These are phyloP conservation scores for Davidsoniella neocaledoniae DNA, from an alignment of 2,329 filamentous ascomycete species.

Conservation along the genomic window DNA sequence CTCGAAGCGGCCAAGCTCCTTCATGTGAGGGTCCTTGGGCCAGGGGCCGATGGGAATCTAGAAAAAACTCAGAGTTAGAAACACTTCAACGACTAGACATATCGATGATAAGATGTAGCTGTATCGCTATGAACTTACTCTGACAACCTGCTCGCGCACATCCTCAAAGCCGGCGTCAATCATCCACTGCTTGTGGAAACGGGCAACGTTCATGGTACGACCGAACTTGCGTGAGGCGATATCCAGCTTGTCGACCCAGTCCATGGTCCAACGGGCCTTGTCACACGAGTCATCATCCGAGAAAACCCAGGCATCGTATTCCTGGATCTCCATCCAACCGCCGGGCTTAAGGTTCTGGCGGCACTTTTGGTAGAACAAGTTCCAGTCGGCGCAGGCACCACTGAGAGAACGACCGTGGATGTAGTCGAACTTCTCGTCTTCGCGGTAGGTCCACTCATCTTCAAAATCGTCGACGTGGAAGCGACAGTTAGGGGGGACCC, in stretches of 20 bases:
- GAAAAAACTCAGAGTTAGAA: neutral
- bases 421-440: slow-evolving; percentile 23
- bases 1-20: slow-evolving; percentile 23
- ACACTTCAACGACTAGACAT: neutral
- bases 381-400: slow-evolving; percentile 20
- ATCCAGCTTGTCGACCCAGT: slow-evolving; percentile 23
- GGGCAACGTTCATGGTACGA: slow-evolving; percentile 24
- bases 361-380: slow-evolving; percentile 19
- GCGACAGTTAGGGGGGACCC: slow-evolving; percentile 43
- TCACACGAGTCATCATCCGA: slow-evolving; percentile 24
- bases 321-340: slow-evolving; percentile 24
- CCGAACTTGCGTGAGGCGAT: slow-evolving; percentile 22
- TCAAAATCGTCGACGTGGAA: slow-evolving; percentile 52
- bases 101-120: neutral
- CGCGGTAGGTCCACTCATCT: slow-evolving; percentile 26
- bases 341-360: slow-evolving; percentile 20
- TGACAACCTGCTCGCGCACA: slow-evolving; percentile 18
- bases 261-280: slow-evolving; percentile 23
- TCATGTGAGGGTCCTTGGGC: slow-evolving; percentile 22
- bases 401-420: slow-evolving; percentile 16
- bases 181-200: slow-evolving; percentile 23
- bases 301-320: slow-evolving; percentile 24
- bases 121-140: slow-evolving; percentile 15
- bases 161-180: slow-evolving; percentile 23
- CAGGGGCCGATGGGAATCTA: slow-evolving; percentile 25